Percentiles rank a stretch among this genome's conserved stretches.
phyloP scores from a whole-genome alignment of 208 protist genomes.

The Acanthamoeba culbertsoni region DNA sequence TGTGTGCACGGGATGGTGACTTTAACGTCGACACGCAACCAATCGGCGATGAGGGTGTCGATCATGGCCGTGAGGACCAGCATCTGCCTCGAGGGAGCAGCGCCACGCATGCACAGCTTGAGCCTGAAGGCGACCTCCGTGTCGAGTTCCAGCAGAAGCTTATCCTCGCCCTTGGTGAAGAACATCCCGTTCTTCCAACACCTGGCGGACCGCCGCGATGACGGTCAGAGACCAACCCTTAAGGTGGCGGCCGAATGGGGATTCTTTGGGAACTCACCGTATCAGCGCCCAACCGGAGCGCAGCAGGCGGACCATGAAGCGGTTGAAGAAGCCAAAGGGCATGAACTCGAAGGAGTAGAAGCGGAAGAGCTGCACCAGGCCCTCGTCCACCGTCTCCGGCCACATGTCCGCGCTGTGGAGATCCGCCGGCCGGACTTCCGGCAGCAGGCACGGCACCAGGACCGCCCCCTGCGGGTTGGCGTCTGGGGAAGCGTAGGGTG shows the following conservation, averaged over 20 bases:
- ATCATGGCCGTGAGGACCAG: conserved; percentile 30
- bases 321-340: conserved; percentile 39
- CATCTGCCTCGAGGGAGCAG: conserved; percentile 5
- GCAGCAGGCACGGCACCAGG: not conserved
- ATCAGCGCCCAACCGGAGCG: not conserved
- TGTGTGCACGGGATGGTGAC: conserved; percentile 35
- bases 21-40: conserved; percentile 16
- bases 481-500: not conserved
- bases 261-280: not conserved
- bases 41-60: conserved; percentile 40
- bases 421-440: not conserved
- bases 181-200: conserved; percentile 56
- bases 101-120: not conserved
- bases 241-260: not conserved
- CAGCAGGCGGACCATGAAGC: conserved; percentile 51
- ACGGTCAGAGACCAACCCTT: not conserved
- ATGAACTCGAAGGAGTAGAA: conserved; percentile 55
- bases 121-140: conserved; percentile 12
- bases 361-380: not conserved
- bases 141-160: conserved; percentile 32
- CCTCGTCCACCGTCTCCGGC: not conserved
- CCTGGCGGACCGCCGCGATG: not conserved
- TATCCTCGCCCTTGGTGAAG: conserved; percentile 14
- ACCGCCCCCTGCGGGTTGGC: not conserved
- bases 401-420: not conserved